Percentiles rank a stretch among this genome's conserved stretches.
These are phyloP conservation scores for Penicillium sp. DNA, from an alignment of 2,329 filamentous ascomycete genomes.

Conservation along the genomic window DNA sequence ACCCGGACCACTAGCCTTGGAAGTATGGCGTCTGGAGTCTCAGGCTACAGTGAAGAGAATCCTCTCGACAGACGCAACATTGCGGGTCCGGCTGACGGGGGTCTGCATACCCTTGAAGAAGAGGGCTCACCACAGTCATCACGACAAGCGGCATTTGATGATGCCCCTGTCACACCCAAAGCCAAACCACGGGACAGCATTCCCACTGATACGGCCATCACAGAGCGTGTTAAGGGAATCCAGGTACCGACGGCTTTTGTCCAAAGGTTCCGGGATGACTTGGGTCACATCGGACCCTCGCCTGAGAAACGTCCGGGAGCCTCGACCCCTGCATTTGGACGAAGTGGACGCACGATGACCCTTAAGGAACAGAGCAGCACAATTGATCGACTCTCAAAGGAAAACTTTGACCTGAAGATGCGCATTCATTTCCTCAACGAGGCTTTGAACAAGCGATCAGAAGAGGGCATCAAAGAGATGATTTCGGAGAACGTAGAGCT, in stretches of 20 bases:
- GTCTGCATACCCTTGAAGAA: slow-evolving; percentile 62
- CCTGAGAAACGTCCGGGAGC: slow-evolving; percentile 60
- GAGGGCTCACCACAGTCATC: slow-evolving; percentile 46
- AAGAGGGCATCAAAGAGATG: slow-evolving; percentile 97
- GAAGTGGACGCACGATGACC: slow-evolving; percentile 72
- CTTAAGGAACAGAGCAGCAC: slow-evolving; percentile 97
- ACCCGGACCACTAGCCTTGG: slow-evolving; percentile 82
- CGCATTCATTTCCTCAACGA: slow-evolving; percentile 97
- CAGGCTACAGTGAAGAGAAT: slow-evolving; percentile 55
- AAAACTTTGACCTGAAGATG: slow-evolving; percentile 96
- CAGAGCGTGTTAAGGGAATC: slow-evolving; percentile 84
- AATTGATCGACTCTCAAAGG: slow-evolving; percentile 93
- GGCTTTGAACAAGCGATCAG: slow-evolving; percentile 86
- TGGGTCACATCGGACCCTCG: slow-evolving; percentile 56
- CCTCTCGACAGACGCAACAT: slow-evolving; percentile 46
- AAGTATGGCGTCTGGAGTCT: slow-evolving; percentile 79
- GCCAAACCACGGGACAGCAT: slow-evolving; percentile 59
- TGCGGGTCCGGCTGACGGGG: slow-evolving; percentile 46
- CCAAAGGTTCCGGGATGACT: slow-evolving; percentile 78
- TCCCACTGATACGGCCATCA: slow-evolving; percentile 84
- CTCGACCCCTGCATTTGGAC: slow-evolving; percentile 52
- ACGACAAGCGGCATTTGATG: slow-evolving; percentile 41
- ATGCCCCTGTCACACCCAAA: slow-evolving; percentile 70
- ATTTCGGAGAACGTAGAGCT: slow-evolving; percentile 96
- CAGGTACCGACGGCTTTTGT: slow-evolving; percentile 88